Percentiles rank a stretch among this genome's conserved stretches.
phyloP scores from a whole-genome alignment of 148 eudicot species.

The Cornus florida region DNA sequence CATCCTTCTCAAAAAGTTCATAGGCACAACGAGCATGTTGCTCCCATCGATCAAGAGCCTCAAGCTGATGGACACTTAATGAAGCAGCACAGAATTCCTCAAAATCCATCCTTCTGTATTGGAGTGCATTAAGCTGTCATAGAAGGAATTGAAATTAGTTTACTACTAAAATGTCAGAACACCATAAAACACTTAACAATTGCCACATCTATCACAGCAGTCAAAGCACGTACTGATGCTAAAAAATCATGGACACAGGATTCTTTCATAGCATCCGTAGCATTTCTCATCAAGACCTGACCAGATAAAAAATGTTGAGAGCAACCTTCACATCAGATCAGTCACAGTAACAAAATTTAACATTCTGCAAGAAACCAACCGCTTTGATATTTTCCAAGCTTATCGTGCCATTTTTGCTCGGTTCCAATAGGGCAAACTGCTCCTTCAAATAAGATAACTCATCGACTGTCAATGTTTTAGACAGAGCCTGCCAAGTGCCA shows the following conservation, averaged over 20 bases:
- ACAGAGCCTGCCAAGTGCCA: conserved; percentile 67
- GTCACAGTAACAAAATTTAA: not conserved
- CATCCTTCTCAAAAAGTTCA: conserved; percentile 90
- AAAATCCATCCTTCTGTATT: conserved; percentile 85
- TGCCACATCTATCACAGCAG: not conserved
- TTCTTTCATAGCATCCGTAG: conserved; percentile 96
- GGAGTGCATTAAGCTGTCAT: conserved; percentile 76
- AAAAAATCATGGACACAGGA: conserved; percentile 81
- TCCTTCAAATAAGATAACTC: conserved; percentile 79
- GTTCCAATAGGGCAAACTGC: conserved; percentile 78
- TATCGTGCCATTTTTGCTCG: conserved; percentile 79
- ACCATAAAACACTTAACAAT: not conserved
- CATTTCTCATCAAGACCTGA: conserved; percentile 82
- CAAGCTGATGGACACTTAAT: conserved; percentile 83
- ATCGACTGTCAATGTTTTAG: conserved; percentile 85
- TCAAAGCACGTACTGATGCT: conserved; percentile 58
- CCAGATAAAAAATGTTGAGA: conserved; percentile 19
- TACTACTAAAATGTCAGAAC: not conserved
- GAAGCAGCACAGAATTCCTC: conserved; percentile 95
- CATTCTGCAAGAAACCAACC: conserved; percentile 40
- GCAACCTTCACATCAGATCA: not conserved
- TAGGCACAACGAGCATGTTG: conserved; percentile 92
- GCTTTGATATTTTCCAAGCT: conserved; percentile 81
- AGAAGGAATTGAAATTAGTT: not conserved
- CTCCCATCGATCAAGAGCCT: conserved; percentile 92